Conservation (phyloP, 768 basidiomycete genomes). For the Ramaria sp. region DNA sequence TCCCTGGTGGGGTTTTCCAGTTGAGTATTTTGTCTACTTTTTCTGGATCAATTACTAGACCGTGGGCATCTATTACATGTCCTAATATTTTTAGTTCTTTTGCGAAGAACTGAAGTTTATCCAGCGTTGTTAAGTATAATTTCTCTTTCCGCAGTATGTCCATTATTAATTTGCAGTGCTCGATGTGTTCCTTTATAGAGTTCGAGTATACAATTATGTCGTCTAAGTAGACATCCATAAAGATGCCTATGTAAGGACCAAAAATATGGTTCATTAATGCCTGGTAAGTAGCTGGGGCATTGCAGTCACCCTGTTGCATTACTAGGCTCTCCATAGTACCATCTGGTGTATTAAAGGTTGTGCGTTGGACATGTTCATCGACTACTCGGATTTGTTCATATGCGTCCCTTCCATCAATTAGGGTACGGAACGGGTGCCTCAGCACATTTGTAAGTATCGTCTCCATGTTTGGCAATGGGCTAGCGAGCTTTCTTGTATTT, state of each 20-base stretch:
- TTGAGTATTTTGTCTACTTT: conserved; percentile 29
- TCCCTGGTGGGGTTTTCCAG: conserved; percentile 21
- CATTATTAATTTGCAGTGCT: conserved; percentile 23
- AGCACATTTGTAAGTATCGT: conserved; percentile 17
- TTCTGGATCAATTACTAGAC: conserved; percentile 29
- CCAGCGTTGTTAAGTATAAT: conserved; percentile 23
- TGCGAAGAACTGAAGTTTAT: conserved; percentile 25
- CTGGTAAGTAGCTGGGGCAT: conserved; percentile 31
- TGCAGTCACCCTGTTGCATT: conserved; percentile 25
- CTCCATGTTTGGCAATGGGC: conserved; percentile 20
- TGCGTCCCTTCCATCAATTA: conserved; percentile 22
- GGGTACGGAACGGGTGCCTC: conserved; percentile 11
- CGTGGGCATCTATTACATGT: conserved; percentile 24
- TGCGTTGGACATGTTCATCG: conserved; percentile 18
- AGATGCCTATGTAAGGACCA: conserved; percentile 18
- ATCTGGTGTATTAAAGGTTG: conserved; percentile 27
- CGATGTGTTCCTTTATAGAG: conserved; percentile 19
- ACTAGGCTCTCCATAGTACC: conserved; percentile 35
- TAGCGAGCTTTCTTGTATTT: conserved; percentile 20
- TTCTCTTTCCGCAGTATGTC: conserved; percentile 23
- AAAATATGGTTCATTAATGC: conserved; percentile 33
- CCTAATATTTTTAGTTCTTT: conserved; percentile 18
- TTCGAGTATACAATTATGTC: conserved; percentile 26
- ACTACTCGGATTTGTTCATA: conserved; percentile 23
- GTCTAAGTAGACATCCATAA: conserved; percentile 27